A percentile compares a stretch with the other conserved stretches of the same genome.
Conservation (phyloP, 495 filamentous ascomycete genomes). For the Zalerion maritima region DNA sequence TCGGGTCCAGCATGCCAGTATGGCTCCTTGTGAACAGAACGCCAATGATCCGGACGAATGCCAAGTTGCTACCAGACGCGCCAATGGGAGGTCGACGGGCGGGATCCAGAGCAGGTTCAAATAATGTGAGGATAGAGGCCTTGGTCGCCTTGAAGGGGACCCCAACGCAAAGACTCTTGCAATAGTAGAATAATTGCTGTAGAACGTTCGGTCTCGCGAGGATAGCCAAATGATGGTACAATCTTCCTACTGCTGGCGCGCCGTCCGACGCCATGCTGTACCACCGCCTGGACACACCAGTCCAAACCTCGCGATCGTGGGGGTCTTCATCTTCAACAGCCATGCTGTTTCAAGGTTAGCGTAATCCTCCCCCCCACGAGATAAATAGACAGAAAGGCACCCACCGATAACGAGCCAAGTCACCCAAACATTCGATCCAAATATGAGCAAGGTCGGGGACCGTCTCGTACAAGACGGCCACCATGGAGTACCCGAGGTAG, state of each 20-base stretch:
- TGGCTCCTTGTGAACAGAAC: slow-evolving; percentile 47
- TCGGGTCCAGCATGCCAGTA: slow-evolving; percentile 28
- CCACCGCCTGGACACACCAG: slow-evolving; percentile 54
- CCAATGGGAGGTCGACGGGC: too few relatives aligned
- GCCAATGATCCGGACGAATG: slow-evolving; percentile 51
- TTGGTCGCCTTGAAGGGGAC: slow-evolving; percentile 48
- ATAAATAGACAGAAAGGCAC: too few relatives aligned
- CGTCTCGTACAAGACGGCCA: slow-evolving; percentile 53
- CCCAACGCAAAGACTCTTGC: slow-evolving; percentile 15
- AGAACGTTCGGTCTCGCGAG: slow-evolving; percentile 55
- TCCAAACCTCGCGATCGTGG: slow-evolving; percentile 55
- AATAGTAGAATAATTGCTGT: slow-evolving; percentile 57
- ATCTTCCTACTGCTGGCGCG: slow-evolving; percentile 45
- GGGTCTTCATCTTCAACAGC: slow-evolving; percentile 52
- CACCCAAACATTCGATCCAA: slow-evolving; percentile 70
- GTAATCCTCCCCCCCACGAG: neutral
- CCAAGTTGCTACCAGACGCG: too few relatives aligned
- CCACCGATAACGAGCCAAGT: slow-evolving; percentile 37
- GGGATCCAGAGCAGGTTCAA: slow-evolving; percentile 50
- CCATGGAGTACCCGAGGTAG: slow-evolving; percentile 57
- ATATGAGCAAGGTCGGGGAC: slow-evolving; percentile 54
- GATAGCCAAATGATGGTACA: slow-evolving; percentile 67
- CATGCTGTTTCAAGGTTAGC: slow-evolving; percentile 36
- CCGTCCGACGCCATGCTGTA: slow-evolving; percentile 55
- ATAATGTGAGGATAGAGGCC: slow-evolving; percentile 56